Conservation (phyloP, 2,329 filamentous ascomycete species). For the Epichloe festucae region DNA sequence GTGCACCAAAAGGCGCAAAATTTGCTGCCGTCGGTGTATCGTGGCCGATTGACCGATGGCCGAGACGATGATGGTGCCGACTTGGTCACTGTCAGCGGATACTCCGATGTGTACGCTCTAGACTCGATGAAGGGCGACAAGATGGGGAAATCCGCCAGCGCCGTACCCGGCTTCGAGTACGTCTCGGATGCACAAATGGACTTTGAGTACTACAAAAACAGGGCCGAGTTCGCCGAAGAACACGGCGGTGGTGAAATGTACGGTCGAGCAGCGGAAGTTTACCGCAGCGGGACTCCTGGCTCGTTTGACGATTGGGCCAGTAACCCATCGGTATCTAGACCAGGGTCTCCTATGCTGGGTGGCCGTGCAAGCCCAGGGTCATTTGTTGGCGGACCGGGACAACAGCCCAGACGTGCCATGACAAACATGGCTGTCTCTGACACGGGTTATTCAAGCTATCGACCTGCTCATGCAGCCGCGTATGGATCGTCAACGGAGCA, state of each 20-base stretch:
- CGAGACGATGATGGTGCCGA: conserved; percentile 46
- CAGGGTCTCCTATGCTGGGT: conserved; percentile 32
- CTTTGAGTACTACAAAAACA: conserved; percentile 84
- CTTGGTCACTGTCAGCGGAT: conserved; percentile 49
- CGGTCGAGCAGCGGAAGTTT: conserved; percentile 44
- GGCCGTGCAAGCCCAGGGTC: conserved; percentile 14
- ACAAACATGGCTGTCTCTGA: conserved; percentile 6
- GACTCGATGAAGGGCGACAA: conserved; percentile 56
- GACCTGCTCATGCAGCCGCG: conserved; percentile 10
- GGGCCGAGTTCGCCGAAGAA: conserved; percentile 75
- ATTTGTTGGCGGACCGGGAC: conserved; percentile 20
- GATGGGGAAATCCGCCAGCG: conserved; percentile 30
- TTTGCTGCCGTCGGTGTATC: conserved; percentile 73
- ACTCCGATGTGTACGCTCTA: conserved; percentile 71
- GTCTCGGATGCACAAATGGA: conserved; percentile 79
- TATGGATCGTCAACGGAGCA: conserved; percentile 9
- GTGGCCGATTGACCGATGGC: conserved; percentile 60
- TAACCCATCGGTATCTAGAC: conserved; percentile 30
- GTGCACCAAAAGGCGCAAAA: conserved; percentile 85
- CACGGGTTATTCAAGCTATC: conserved; percentile 16
- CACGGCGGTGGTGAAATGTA: conserved; percentile 66
- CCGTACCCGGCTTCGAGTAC: conserved; percentile 69
- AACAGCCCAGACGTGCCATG: conserved; percentile 13
- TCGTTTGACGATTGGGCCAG: conserved; percentile 31
- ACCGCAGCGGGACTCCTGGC: conserved; percentile 48